phyloP scores from a whole-genome alignment of 345 rosid species.

The Lagerstroemia speciosa region DNA sequence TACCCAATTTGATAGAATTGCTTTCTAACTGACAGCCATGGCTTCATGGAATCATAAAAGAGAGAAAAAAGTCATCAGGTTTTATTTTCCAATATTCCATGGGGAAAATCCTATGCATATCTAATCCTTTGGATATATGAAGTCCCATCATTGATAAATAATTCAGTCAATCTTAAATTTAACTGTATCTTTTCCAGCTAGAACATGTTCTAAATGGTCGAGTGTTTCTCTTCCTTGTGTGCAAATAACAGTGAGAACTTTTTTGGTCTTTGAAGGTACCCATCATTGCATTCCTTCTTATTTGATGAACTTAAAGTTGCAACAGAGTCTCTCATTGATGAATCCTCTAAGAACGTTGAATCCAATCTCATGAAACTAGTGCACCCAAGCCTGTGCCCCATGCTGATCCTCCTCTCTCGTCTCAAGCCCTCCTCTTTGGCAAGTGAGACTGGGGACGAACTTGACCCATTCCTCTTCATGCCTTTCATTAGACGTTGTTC shows the following conservation, averaged over 20 bases:
- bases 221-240: background rate
- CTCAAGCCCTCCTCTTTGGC: slow-evolving; percentile 90
- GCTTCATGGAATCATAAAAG: background rate
- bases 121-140: background rate
- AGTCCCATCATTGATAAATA: background rate
- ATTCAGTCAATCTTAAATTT: background rate
- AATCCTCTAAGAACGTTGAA: slow-evolving; percentile 40
- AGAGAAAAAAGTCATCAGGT: background rate
- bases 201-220: background rate
- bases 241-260: slow-evolving; percentile 6
- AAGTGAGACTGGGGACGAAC: slow-evolving; percentile 75
- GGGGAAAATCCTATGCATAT: background rate
- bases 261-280: slow-evolving; percentile 58
- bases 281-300: slow-evolving; percentile 71
- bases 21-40: background rate
- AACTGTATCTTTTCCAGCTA: background rate
- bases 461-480: slow-evolving; percentile 91
- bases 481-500: slow-evolving; percentile 89
- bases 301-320: slow-evolving; percentile 67
- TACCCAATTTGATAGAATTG: background rate
- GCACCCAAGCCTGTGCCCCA: slow-evolving; percentile 93
- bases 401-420: slow-evolving; percentile 85
- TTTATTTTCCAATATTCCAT: background rate
- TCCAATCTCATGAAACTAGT: slow-evolving; percentile 61
- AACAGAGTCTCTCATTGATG: slow-evolving; percentile 47